Evolutionary conservation across 768 basidiomycete species (phyloP), one percentile per base, ranked within the genome.

Genomic region (Obba rivulosa): DNA sequence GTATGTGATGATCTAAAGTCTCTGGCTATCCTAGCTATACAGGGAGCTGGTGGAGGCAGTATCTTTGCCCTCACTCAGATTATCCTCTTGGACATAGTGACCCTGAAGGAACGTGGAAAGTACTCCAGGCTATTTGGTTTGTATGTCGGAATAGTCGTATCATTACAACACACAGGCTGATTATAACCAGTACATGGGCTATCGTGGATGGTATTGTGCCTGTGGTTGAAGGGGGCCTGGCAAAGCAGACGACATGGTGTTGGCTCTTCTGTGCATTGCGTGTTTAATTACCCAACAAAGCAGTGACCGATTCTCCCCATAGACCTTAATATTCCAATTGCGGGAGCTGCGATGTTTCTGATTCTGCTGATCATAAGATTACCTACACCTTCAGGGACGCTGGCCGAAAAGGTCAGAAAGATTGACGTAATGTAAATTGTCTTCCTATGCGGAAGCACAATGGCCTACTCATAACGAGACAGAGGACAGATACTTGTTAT

Each of bases 391-490:
- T 25, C 51, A 8, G 62, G 59, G 2, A 57, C 57, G 3, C 20
- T 64, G 2, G 23, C 46, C 2, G 50, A 54, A 9, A 70, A 68
- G 45, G 37, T 72, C 10, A 41, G 47, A 1, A 43, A 60, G 4
- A 59, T 72, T 10, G 70, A 72, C 41, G 70, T 69, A 69, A 61
- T 64, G 67, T 68, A 44, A 49, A 69, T 57, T 4, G 5, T 56
- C 51, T 3, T 16, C 38, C 5, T n/a, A 5, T 11, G 22, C 3
- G 7, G 20, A 38, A 3, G 7, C 55, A 50, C 1, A 21, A 3
- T 22, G 22, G 18, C 16, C 28, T 35, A 20, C 11, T 34, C 13
- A 17, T 38, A 13, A 9, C 13, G 14, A 55, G 24, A 53, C 36
- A 64, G 66, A 21, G 61, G 63, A 2, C 60, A 53, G 35, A 21